Conservation (phyloP, 176 grass and related monocot genomes). For the Cenchrus fungigraminus region DNA sequence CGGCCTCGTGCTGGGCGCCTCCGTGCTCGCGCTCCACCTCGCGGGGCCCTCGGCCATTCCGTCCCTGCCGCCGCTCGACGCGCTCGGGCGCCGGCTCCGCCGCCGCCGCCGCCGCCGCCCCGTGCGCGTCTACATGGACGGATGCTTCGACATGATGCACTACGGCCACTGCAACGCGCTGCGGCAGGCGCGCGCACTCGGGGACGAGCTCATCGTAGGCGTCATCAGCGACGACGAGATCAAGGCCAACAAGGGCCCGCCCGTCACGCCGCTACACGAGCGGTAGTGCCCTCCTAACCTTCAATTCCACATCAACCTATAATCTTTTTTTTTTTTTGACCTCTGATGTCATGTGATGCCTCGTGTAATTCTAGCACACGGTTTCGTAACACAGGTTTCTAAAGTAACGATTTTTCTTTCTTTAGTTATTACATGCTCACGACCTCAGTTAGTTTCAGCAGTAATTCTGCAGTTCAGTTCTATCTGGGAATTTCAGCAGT, state of each 20-base stretch:
- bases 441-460: background rate
- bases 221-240: slow-evolving; percentile 84
- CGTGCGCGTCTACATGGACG: slow-evolving; percentile 93
- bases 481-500: too few relatives aligned
- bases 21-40: slow-evolving; percentile 56
- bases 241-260: slow-evolving; percentile 77
- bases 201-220: slow-evolving; percentile 82
- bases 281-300: slow-evolving; percentile 37
- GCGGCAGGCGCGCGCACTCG: slow-evolving; percentile 72
- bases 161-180: slow-evolving; percentile 92
- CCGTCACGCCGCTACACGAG: slow-evolving; percentile 77
- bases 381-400: too few relatives aligned
- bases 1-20: slow-evolving; percentile 69
- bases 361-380: background rate
- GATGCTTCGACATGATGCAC: slow-evolving; percentile 99
- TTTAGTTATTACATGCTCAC: too few relatives aligned
- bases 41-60: slow-evolving; percentile 24
- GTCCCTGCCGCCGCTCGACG: slow-evolving; percentile 11
- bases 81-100: slow-evolving; percentile 28
- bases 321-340: background rate
- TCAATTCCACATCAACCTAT: background rate
- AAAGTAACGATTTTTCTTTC: background rate
- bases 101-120: slow-evolving; percentile 44
- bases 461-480: too few relatives aligned
- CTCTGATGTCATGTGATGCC: background rate